phyloP scores from a whole-genome alignment of 169 alveolate genomes.

The Cytauxzoon felis region DNA sequence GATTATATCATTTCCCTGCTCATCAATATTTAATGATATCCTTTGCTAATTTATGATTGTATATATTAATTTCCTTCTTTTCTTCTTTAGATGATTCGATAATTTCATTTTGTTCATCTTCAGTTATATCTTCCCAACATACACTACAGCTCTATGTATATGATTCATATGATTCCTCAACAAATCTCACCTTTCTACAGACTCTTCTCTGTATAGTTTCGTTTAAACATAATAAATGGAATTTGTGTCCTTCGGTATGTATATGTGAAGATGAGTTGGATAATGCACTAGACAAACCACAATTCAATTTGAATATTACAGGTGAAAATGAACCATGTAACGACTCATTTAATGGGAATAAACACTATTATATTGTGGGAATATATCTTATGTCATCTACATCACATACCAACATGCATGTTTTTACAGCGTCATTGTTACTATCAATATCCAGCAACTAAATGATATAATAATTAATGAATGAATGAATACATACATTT shows the following conservation, averaged over 20 bases:
- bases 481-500: no score
- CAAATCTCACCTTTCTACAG: neutral
- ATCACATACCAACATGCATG: constrained; percentile 12
- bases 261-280: no score
- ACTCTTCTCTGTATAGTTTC: constrained; percentile 15
- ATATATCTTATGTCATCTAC: neutral
- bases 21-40: neutral
- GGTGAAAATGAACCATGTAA: constrained; percentile 7
- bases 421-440: neutral
- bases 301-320: neutral
- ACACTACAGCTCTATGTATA: constrained; percentile 1
- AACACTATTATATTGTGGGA: constrained; percentile 5
- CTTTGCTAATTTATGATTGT: neutral
- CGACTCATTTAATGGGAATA: constrained; percentile 7
- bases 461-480: no score
- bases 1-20: no score
- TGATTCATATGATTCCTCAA: neutral
- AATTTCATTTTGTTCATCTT: neutral
- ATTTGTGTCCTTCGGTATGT: constrained; percentile 5
- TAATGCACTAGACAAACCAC: neutral
- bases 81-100: neutral
- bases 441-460: neutral
- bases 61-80: neutral
- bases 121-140: constrained; percentile 2
- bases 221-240: constrained; percentile 1